Evolutionary conservation across 2,329 filamentous ascomycete genomes (phyloP).

Genomic region (Dactylellina leptospora): DNA sequence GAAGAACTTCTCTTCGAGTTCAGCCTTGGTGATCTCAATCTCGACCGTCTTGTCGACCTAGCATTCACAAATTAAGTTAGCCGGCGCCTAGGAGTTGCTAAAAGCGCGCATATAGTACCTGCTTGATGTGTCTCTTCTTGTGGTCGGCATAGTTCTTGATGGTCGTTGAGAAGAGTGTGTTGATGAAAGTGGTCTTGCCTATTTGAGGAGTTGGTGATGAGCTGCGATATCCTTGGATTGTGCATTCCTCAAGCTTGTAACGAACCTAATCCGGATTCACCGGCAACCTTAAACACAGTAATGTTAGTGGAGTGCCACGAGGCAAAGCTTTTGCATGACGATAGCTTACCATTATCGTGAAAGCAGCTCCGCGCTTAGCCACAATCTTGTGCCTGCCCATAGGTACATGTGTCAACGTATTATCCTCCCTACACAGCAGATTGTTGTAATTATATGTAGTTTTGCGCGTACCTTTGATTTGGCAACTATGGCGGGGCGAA

Average conservation of each 20-base stretch:
- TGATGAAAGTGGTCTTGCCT: constrained; percentile 99
- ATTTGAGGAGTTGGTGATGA: constrained; percentile 34
- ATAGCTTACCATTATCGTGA: constrained; percentile 91
- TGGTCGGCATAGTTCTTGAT: constrained; percentile 99
- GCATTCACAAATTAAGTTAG: no score
- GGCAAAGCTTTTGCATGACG: constrained; percentile 56
- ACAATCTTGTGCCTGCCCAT: constrained; percentile 72
- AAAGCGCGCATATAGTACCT: no score
- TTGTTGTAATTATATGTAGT: not conserved
- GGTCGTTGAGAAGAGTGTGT: constrained; percentile 99
- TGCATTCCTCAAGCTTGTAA: constrained; percentile 40
- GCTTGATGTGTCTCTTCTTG: constrained; percentile 98
- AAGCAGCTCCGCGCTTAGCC: constrained; percentile 88
- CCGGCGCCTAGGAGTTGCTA: no score
- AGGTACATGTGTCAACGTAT: constrained; percentile 36
- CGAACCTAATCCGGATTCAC: constrained; percentile 81
- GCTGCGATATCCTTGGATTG: constrained; percentile 30
- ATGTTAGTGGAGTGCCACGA: constrained; percentile 32
- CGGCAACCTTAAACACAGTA: constrained; percentile 76
- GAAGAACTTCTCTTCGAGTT: constrained; percentile 99
- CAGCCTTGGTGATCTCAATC: constrained; percentile 99
- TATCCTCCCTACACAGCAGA: not conserved
- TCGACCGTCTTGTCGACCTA: constrained; percentile 93
- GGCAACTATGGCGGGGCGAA: constrained; percentile 66
- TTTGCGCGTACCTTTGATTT: constrained; percentile 70